Conservation (phyloP, 1,284 basidiomycete genomes). For the Stygiomarasmius scandens region DNA sequence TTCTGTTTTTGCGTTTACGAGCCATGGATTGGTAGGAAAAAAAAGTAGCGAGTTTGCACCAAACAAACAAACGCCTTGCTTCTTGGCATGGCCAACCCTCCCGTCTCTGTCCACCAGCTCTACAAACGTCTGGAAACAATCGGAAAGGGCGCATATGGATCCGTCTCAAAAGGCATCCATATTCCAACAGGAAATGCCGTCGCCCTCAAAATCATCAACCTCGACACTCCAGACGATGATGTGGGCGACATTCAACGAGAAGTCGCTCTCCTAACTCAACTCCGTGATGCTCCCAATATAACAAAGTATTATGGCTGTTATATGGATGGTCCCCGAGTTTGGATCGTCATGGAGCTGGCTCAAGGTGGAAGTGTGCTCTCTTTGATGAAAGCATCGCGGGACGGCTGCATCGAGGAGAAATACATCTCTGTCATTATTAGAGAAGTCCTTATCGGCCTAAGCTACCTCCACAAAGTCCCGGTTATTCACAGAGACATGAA, state of each 20-base stretch:
- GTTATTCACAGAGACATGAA: slow-evolving; percentile 98
- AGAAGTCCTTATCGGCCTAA: slow-evolving; percentile 86
- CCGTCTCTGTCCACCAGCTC: slow-evolving; percentile 62
- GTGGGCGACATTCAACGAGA: slow-evolving; percentile 97
- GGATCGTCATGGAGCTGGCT: slow-evolving; percentile 99
- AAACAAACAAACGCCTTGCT: no score
- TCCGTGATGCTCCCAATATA: slow-evolving; percentile 88
- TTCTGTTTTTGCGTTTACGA: slow-evolving; percentile 82
- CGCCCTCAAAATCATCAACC: slow-evolving; percentile 97
- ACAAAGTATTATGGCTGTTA: slow-evolving; percentile 97
- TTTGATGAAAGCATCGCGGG: slow-evolving; percentile 83
- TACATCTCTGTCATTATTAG: slow-evolving; percentile 88
- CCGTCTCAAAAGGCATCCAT: slow-evolving; percentile 93
- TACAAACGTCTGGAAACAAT: slow-evolving; percentile 75
- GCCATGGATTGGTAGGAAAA: slow-evolving; percentile 52
- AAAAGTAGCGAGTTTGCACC: background rate
- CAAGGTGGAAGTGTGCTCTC: slow-evolving; percentile 94
- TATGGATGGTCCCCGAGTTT: slow-evolving; percentile 92
- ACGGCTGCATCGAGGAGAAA: slow-evolving; percentile 86
- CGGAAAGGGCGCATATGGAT: slow-evolving; percentile 95
- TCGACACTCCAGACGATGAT: slow-evolving; percentile 96
- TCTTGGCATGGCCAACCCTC: slow-evolving; percentile 42
- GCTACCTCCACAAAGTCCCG: slow-evolving; percentile 89
- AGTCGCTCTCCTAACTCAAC: slow-evolving; percentile 89
- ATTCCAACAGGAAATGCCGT: slow-evolving; percentile 84